Evolutionary conservation across 169 alveolate genomes (phyloP).

Genomic region (Cryptosporidium xiaoi): DNA sequence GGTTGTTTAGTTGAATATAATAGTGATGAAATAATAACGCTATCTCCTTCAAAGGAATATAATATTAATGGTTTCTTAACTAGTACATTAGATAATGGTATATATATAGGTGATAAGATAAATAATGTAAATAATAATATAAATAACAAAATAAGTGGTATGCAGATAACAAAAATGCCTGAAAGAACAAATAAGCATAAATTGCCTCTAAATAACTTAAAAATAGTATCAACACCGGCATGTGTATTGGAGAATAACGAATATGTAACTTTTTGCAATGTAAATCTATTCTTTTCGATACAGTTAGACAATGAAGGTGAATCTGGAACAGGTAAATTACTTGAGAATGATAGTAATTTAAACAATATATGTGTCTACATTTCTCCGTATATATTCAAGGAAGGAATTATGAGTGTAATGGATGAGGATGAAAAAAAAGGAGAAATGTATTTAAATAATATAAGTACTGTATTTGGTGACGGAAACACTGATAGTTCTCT

Average conservation of each 20-base stretch:
- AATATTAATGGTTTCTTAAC: slow-evolving; percentile 2
- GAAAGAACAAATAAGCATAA: neutral
- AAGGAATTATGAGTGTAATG: neutral
- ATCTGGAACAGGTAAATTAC: neutral
- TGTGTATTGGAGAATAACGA: slow-evolving; percentile 60
- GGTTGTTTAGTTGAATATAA: slow-evolving; percentile 42
- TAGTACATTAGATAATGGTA: slow-evolving; percentile 1
- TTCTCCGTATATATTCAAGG: slow-evolving; percentile 39
- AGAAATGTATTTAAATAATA: neutral
- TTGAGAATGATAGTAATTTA: neutral
- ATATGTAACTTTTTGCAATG: slow-evolving; percentile 36
- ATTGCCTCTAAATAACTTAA: slow-evolving; percentile 48
- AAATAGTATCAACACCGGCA: slow-evolving; percentile 43
- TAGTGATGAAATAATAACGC: slow-evolving; percentile 31
- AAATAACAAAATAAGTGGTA: neutral
- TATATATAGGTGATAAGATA: neutral
- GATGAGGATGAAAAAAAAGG: no score
- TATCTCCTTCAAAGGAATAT: slow-evolving; percentile 31
- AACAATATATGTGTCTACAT: slow-evolving; percentile 58
- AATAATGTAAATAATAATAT: neutral
- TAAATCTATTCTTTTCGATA: slow-evolving; percentile 12
- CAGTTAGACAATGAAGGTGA: neutral
- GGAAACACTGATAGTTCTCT: neutral
- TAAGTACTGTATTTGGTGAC: neutral
- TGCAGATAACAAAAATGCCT: no score